Percentiles rank a stretch among this genome's conserved stretches.
Conservation (phyloP, 148 eudicot species). For the Rhododendron williamsianum region DNA sequence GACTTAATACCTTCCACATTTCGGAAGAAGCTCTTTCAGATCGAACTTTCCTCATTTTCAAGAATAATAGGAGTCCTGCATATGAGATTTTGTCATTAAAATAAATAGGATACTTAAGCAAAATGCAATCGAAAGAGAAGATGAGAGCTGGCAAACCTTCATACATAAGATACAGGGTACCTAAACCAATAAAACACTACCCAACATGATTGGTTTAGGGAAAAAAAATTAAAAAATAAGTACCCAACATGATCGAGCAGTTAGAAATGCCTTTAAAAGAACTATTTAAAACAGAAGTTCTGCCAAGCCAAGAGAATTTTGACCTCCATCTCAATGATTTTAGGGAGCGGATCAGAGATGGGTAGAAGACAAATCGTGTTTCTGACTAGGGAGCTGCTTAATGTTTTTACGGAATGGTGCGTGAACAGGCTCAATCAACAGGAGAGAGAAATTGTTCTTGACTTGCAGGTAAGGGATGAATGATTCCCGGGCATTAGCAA, state of each 20-base stretch:
- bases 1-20: slow-evolving; percentile 73
- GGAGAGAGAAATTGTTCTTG: neutral
- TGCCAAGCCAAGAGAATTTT: neutral
- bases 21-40: slow-evolving; percentile 85
- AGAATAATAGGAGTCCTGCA: slow-evolving; percentile 64
- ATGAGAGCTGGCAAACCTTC: neutral
- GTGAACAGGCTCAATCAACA: neutral
- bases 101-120: neutral
- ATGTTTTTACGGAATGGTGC: neutral
- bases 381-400: neutral
- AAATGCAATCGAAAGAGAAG: neutral
- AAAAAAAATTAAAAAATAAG: no score
- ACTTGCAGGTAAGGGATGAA: neutral
- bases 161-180: neutral
- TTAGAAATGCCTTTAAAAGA: neutral
- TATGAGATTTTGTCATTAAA: slow-evolving; percentile 12
- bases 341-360: neutral
- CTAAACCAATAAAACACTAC: neutral
- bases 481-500: neutral
- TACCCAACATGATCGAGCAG: slow-evolving; percentile 1
- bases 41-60: slow-evolving; percentile 90
- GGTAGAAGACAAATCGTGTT: neutral
- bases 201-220: neutral
- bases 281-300: neutral
- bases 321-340: neutral